Percentiles rank a stretch among this genome's conserved stretches.
Conservation (phyloP, 164 flowering plant species). For the Tinospora cordifolia region DNA sequence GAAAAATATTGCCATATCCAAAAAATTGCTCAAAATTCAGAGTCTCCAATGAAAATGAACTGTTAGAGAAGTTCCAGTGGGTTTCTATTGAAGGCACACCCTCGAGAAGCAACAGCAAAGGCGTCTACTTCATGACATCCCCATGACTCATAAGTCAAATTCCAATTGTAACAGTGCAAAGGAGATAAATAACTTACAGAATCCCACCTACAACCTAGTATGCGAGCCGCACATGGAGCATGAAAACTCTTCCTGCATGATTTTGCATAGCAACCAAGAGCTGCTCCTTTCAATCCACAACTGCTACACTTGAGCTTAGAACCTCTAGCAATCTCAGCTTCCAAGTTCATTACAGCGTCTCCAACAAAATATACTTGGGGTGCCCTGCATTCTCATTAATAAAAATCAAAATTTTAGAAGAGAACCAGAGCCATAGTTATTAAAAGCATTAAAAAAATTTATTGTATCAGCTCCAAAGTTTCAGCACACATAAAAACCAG, state of each 20-base stretch:
- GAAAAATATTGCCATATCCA: not conserved
- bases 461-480: conserved; percentile 21
- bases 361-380: conserved; percentile 57
- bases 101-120: not conserved
- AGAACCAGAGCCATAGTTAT: conserved; percentile 1
- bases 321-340: conserved; percentile 59
- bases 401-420: not conserved
- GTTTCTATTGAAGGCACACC: not conserved
- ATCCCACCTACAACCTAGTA: conserved; percentile 62
- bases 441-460: conserved; percentile 28
- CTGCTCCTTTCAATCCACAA: conserved; percentile 71
- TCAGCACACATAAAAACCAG: not conserved
- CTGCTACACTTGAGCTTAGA: conserved; percentile 56
- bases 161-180: not conserved
- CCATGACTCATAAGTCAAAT: not conserved
- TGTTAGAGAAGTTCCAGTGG: not conserved
- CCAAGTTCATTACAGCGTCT: conserved; percentile 42
- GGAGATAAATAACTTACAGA: conserved; percentile 29
- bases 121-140: not conserved
- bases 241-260: conserved; percentile 56
- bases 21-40: not conserved
- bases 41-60: not conserved
- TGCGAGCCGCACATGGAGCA: conserved; percentile 48
- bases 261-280: conserved; percentile 60
- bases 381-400: conserved; percentile 42